A percentile compares a stretch with the other conserved stretches of the same genome.
These are phyloP conservation scores for Pelargonium australe DNA, from an alignment of 441 rosid genomes.

Conservation along the genomic window DNA sequence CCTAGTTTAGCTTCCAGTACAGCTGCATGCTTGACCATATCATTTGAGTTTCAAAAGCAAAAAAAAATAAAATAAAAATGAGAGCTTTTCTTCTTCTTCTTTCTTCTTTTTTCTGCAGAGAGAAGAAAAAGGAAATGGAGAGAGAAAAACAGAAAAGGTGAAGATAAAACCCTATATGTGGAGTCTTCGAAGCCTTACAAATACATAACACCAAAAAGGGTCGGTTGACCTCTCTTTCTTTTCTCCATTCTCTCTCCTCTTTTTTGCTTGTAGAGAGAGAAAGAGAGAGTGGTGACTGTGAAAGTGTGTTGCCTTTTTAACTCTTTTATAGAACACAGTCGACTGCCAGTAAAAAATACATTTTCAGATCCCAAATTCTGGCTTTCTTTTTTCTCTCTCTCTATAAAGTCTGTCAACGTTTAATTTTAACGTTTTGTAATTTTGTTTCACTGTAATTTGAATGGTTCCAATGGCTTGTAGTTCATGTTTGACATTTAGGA, in stretches of 20 bases:
- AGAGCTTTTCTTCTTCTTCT: not conserved
- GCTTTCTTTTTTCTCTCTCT: no score
- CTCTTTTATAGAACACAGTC: not conserved
- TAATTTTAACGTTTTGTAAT: no score
- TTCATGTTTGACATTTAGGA: no score
- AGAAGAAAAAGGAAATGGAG: not conserved
- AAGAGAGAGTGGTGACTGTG: constrained; percentile 28
- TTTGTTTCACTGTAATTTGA: no score
- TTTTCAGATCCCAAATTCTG: not conserved
- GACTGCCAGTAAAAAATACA: not conserved
- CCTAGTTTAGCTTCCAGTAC: constrained; percentile 35
- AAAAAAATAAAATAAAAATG: not conserved
- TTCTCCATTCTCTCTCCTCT: constrained; percentile 9
- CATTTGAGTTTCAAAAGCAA: not conserved
- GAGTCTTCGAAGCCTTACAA: constrained; percentile 72
- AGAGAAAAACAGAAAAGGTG: constrained; percentile 8
- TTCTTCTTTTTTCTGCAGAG: constrained; percentile 1
- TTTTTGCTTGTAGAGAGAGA: not conserved
- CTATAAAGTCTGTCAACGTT: no score
- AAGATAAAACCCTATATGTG: constrained; percentile 48
- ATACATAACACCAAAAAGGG: constrained; percentile 39
- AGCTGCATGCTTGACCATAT: constrained; percentile 41
- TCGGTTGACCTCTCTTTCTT: constrained; percentile 51
- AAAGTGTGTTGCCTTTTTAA: constrained; percentile 10
- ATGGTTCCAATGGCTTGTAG: no score